Percentiles rank a stretch among this genome's conserved stretches.
phyloP scores from a whole-genome alignment of 1,284 basidiomycete genomes.

The Leccinum subrobustum region DNA sequence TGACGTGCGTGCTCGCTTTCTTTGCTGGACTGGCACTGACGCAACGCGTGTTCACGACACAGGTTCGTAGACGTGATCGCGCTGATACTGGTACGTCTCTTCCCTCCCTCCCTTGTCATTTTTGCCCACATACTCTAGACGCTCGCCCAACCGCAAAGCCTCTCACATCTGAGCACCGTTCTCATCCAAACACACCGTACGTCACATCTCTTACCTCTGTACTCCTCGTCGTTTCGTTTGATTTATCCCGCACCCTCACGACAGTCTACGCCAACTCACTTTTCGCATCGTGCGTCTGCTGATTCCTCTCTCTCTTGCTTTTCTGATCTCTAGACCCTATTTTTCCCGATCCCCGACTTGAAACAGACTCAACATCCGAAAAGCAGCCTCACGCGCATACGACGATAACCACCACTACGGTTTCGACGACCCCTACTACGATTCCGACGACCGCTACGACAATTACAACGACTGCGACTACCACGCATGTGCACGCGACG shows the following conservation, averaged over 20 bases:
- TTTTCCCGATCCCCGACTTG: not conserved
- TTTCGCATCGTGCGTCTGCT: not conserved
- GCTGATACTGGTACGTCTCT: not conserved
- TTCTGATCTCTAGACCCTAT: not conserved
- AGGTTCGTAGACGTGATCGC: conserved; percentile 31
- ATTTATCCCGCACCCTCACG: not conserved
- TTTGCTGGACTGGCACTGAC: not conserved
- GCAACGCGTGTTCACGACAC: not conserved
- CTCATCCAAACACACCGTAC: conserved; percentile 31
- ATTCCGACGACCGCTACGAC: not conserved
- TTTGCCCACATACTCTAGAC: conserved; percentile 12
- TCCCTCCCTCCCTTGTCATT: not conserved
- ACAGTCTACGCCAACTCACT: not conserved
- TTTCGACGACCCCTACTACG: not conserved
- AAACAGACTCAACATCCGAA: conserved; percentile 27
- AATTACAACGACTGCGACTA: not conserved
- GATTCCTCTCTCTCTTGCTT: not conserved
- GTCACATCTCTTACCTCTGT: conserved; percentile 1
- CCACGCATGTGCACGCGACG: not conserved
- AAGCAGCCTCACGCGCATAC: conserved; percentile 19
- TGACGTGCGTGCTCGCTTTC: conserved; percentile 16
- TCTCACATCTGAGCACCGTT: conserved; percentile 23
- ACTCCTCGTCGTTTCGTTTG: not conserved
- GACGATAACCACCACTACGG: not conserved
- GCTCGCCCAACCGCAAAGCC: conserved; percentile 15